Percentiles rank a stretch among this genome's conserved stretches.
Conservation (phyloP, 345 rosid species). For the Syzygium aromaticum region DNA sequence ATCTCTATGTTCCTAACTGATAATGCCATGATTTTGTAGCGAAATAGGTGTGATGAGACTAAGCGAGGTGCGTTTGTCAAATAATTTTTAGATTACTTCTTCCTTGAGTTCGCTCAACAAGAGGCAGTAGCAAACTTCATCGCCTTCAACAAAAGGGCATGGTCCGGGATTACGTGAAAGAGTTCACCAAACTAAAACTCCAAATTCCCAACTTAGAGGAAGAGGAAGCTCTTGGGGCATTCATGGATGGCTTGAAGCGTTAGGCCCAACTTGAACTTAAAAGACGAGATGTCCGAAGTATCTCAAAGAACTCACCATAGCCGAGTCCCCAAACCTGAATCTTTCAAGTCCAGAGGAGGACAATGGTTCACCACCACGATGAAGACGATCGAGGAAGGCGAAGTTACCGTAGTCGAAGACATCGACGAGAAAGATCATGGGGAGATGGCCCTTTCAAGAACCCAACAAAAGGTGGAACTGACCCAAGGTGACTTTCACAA, state of each 20-base stretch:
- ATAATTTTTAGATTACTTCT: too few relatives aligned
- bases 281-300: neutral
- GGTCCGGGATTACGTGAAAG: neutral
- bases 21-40: too few relatives aligned
- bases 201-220: neutral
- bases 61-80: too few relatives aligned
- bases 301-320: neutral
- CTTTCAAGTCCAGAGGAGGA: neutral
- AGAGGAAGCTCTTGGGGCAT: neutral
- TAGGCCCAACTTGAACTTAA: neutral
- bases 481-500: too few relatives aligned
- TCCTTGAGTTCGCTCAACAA: too few relatives aligned
- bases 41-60: too few relatives aligned
- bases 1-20: too few relatives aligned
- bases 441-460: too few relatives aligned
- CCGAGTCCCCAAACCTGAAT: neutral
- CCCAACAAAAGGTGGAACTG: too few relatives aligned
- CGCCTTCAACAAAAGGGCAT: neutral
- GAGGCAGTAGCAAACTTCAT: rapidly evolving
- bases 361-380: neutral
- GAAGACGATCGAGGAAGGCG: neutral
- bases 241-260: neutral
- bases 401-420: neutral
- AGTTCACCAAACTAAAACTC: neutral
- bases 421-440: too few relatives aligned